Evolutionary conservation across 257 asterid species (phyloP).

Genomic region (Nicotiana sylvestris): DNA sequence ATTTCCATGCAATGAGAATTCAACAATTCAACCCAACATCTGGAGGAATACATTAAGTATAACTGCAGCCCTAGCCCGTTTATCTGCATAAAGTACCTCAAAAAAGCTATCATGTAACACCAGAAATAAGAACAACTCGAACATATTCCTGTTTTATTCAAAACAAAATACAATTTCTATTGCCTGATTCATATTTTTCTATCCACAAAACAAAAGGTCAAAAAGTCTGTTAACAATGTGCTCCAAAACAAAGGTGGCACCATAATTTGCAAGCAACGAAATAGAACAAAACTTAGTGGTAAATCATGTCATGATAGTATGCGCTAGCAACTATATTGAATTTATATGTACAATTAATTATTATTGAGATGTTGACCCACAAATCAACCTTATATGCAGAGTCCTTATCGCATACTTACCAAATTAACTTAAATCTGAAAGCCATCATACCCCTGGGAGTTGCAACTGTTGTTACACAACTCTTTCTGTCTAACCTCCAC

Average conservation of each 20-base stretch:
- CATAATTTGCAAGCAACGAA: not conserved
- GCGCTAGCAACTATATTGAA: not conserved
- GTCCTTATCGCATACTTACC: too few species aligned
- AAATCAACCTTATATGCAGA: too few species aligned
- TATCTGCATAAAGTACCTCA: not conserved
- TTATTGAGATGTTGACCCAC: not conserved
- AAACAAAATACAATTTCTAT: not conserved
- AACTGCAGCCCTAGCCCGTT: not conserved
- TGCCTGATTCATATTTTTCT: not conserved
- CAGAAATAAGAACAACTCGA: slow-evolving; percentile 4
- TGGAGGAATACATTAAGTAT: not conserved
- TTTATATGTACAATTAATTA: not conserved
- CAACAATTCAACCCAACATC: not conserved
- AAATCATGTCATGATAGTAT: not conserved
- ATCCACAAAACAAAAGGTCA: not conserved
- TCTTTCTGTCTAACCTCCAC: too few species aligned
- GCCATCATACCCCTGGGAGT: too few species aligned
- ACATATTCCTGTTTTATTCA: not conserved
- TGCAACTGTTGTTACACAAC: too few species aligned
- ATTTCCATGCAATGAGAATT: not conserved
- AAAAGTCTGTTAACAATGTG: not conserved
- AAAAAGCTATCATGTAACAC: not conserved
- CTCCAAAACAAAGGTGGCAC: not conserved
- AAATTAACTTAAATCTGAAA: too few species aligned
- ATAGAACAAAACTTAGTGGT: not conserved